phyloP scores from a whole-genome alignment of 169 alveolate genomes.

The Eimeria sp. region DNA sequence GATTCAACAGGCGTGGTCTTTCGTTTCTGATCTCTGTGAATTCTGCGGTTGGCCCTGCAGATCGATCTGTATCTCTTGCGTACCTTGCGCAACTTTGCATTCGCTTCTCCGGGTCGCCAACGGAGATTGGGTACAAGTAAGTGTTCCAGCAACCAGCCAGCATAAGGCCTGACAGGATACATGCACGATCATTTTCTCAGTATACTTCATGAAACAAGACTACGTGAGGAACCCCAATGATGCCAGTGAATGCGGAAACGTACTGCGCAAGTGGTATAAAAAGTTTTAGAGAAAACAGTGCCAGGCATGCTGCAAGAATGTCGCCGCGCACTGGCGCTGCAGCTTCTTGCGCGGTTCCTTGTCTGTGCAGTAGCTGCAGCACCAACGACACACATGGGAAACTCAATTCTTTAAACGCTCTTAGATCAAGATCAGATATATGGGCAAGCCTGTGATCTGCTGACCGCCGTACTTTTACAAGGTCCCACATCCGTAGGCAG shows the following conservation, averaged over 20 bases:
- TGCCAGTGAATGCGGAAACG: neutral
- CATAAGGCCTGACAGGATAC: conserved; percentile 59
- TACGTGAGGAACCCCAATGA: neutral
- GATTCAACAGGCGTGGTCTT: neutral
- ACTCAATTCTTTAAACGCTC: neutral
- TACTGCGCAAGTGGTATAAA: conserved; percentile 62
- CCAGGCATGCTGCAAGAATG: conserved; percentile 58
- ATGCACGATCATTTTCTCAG: neutral
- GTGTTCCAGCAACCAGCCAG: conserved; percentile 41
- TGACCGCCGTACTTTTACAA: conserved; percentile 9
- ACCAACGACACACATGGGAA: neutral
- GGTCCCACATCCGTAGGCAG: conserved; percentile 10
- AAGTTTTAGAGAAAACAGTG: conserved; percentile 21
- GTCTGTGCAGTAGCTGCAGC: conserved; percentile 27
- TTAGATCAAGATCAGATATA: too few relatives aligned
- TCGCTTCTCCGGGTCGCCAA: conserved; percentile 83
- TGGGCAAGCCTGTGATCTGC: too few relatives aligned
- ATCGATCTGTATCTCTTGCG: neutral
- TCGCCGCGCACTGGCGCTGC: conserved; percentile 67
- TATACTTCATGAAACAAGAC: neutral
- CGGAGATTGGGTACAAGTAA: conserved; percentile 63
- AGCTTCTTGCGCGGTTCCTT: conserved; percentile 32
- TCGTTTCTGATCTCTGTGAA: neutral
- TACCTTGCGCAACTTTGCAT: conserved; percentile 81
- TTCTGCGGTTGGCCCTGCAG: neutral